phyloP scores from a whole-genome alignment of 164 flowering plant genomes.

The Echeveria elegans region DNA sequence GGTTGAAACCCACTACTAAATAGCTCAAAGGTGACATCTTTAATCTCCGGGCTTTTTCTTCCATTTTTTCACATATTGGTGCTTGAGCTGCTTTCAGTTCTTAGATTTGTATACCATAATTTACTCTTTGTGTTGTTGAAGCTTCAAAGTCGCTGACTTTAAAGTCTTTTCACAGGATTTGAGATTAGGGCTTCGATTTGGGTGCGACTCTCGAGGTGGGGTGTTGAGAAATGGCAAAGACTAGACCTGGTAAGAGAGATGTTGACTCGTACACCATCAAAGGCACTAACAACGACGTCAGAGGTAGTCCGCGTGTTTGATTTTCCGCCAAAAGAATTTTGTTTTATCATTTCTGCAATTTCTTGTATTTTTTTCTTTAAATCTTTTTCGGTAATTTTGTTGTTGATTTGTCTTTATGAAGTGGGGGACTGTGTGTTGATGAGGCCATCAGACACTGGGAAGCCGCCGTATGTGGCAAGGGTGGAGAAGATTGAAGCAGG shows the following conservation, averaged over 20 bases:
- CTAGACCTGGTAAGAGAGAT: constrained; percentile 30
- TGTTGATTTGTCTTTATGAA: not conserved
- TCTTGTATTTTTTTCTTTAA: not conserved
- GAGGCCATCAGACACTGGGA: not conserved
- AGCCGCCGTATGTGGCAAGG: constrained; percentile 6
- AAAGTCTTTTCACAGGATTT: too few relatives aligned
- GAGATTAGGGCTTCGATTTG: too few relatives aligned
- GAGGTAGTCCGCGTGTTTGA: constrained; percentile 11
- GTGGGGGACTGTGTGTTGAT: constrained; percentile 8
- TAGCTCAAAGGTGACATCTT: too few relatives aligned
- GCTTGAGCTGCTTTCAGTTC: too few relatives aligned
- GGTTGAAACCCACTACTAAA: too few relatives aligned
- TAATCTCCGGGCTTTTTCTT: too few relatives aligned
- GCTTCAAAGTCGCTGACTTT: too few relatives aligned
- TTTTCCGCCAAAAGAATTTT: not conserved
- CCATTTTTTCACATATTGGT: too few relatives aligned
- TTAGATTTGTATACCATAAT: too few relatives aligned
- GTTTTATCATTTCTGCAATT: not conserved
- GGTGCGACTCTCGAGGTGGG: not conserved
- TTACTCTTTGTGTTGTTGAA: too few relatives aligned
- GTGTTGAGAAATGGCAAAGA: constrained; percentile 22
- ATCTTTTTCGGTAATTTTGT: not conserved
- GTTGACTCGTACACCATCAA: constrained; percentile 30
- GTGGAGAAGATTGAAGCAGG: constrained; percentile 6
- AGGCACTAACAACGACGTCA: constrained; percentile 35